Evolutionary conservation across 1,139 yeast species (phyloP), one percentile per base, ranked within the genome.

Genomic region (Lodderomyces margitis): DNA sequence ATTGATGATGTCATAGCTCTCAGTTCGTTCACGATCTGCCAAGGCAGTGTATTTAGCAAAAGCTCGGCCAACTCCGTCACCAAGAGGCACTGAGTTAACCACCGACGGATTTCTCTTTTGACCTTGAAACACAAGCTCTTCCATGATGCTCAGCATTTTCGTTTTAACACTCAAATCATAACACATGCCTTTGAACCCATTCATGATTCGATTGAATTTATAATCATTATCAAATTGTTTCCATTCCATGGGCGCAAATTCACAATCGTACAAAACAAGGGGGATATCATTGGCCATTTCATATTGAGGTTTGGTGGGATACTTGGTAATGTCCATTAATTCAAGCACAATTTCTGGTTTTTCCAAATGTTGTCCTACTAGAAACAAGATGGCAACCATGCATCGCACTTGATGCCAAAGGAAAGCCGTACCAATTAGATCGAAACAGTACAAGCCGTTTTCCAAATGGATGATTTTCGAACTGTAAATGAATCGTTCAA

Each of bases 341-440:
- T 80, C 75, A 11, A 61, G 59, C 1, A 94, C 69, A 1, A 89
- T 59, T 0, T 63, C 58, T 0, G 87, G 82, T 0, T 60, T 47
- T 61, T 94, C 99, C 21, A 79, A 70, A 14, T 70, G 70, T 59
- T 89, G 96, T 1, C 96, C 98, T 4, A 91, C 80, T 20, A 84
- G 63, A 42, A 94, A 79, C 41, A 94, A 61, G 6, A 87, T 71
- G 0, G 95, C 95, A 66, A 89, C 79, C 95, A 94, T 92, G 52
- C 96, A 89, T 40, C 98, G 76, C 17, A 94, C 99, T 61, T 94
- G 99, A 59, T 94, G 98, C 98, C 98, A 94, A 45, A 94, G 66
- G 53, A 94, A 94, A 6, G 98, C 98, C 2, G 87, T 71, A 0
- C 98, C 99, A 49, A 78, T 74, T 41, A 92, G 67, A 57, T 89